Percentiles rank a stretch among this genome's conserved stretches.
Conservation (phyloP, 192 early-diverging fungal genomes). For the Dispira parvispora region DNA sequence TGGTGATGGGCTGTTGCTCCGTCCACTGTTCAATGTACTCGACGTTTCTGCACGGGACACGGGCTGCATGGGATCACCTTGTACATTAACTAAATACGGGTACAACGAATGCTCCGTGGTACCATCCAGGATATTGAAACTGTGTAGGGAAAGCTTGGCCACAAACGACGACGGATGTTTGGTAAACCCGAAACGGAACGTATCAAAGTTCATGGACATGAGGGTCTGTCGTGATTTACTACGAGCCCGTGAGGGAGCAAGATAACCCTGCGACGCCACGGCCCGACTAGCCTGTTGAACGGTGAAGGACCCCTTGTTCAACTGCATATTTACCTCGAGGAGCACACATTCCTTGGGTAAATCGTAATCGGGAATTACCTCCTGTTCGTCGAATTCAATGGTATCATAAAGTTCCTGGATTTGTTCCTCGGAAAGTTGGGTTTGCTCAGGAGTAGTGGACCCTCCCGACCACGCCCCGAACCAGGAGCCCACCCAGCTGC, state of each 20-base stretch:
- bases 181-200: slow-evolving; percentile 22
- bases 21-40: too few relatives aligned
- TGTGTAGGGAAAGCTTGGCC: slow-evolving; percentile 27
- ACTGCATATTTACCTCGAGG: slow-evolving; percentile 37
- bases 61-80: slow-evolving; percentile 14
- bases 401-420: slow-evolving; percentile 81
- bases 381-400: slow-evolving; percentile 83
- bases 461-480: slow-evolving; percentile 15
- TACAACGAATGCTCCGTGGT: slow-evolving; percentile 27
- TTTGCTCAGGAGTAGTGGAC: background rate
- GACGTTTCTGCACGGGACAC: too few relatives aligned
- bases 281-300: slow-evolving; percentile 30
- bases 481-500: slow-evolving; percentile 31
- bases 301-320: slow-evolving; percentile 66
- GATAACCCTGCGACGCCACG: too few relatives aligned
- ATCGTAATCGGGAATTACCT: slow-evolving; percentile 30
- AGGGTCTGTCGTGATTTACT: slow-evolving; percentile 4
- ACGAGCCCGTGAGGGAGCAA: background rate
- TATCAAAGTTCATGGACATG: slow-evolving; percentile 26
- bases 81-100: slow-evolving; percentile 28
- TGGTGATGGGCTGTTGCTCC: too few relatives aligned
- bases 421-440: slow-evolving; percentile 59
- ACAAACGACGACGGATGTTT: slow-evolving; percentile 23
- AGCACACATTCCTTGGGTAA: slow-evolving; percentile 36
- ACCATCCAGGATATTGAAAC: slow-evolving; percentile 30